phyloP scores from a whole-genome alignment of 805 yeast species.

The Saccharomycopsis oosterbeekiorum region DNA sequence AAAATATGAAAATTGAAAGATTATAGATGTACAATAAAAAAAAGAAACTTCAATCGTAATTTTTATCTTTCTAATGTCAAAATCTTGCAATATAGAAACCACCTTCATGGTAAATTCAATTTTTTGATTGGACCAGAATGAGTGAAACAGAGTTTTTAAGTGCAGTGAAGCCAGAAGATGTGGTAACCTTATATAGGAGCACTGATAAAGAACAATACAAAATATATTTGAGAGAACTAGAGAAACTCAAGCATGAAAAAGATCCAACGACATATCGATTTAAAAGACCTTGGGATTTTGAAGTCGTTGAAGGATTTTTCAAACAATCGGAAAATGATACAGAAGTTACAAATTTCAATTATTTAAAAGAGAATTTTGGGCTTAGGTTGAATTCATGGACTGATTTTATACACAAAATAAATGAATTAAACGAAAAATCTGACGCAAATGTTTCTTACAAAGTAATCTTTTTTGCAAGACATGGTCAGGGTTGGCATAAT shows the following conservation, averaged over 20 bases:
- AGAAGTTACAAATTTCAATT: conserved; percentile 33
- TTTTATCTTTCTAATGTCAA: neutral
- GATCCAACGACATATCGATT: conserved; percentile 5
- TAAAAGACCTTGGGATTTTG: conserved; percentile 20
- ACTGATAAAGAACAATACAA: conserved; percentile 5
- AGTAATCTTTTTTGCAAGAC: conserved; percentile 47
- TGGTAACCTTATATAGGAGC: conserved; percentile 5
- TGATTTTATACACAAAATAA: conserved; percentile 25
- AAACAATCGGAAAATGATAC: conserved; percentile 34
- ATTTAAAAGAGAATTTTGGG: conserved; percentile 37
- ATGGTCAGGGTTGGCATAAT: conserved; percentile 65
- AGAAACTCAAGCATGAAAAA: neutral
- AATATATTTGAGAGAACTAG: conserved; percentile 6
- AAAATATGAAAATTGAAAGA: neutral
- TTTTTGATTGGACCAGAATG: neutral
- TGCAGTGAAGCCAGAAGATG: conserved; percentile 14
- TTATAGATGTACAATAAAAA: neutral
- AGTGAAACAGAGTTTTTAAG: neutral
- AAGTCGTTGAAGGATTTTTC: conserved; percentile 34
- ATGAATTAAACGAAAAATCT: conserved; percentile 28
- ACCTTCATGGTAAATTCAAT: neutral
- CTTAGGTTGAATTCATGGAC: conserved; percentile 28
- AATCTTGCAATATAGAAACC: neutral
- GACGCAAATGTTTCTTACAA: conserved; percentile 31
- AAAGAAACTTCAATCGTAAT: neutral